These are phyloP conservation scores for Comarum palustre DNA, from an alignment of 306 rosid genomes.

Conservation along the genomic window DNA sequence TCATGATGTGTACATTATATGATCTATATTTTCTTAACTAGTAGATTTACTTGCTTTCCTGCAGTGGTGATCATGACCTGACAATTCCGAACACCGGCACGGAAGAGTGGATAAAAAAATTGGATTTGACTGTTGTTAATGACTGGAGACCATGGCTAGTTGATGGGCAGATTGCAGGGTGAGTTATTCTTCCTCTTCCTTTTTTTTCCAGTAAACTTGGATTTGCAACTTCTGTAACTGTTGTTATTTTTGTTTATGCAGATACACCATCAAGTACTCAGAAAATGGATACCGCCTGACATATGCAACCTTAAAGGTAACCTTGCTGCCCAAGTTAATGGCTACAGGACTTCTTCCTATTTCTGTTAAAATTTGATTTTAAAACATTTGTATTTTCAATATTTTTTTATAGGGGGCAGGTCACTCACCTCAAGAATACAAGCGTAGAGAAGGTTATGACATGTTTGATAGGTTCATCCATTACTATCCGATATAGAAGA, in stretches of 20 bases:
- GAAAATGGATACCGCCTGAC: constrained; percentile 26
- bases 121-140: constrained; percentile 19
- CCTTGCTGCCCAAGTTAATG: constrained; percentile 7
- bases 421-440: constrained; percentile 28
- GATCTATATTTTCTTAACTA: background rate
- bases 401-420: constrained; percentile 16
- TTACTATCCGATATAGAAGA: constrained; percentile 12
- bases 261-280: constrained; percentile 24
- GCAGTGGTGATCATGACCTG: constrained; percentile 35
- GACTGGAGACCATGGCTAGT: constrained; percentile 29
- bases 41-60: background rate
- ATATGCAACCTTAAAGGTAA: constrained; percentile 26
- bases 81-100: constrained; percentile 21
- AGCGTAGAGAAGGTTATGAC: constrained; percentile 18
- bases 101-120: constrained; percentile 20
- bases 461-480: constrained; percentile 25
- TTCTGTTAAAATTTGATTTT: background rate
- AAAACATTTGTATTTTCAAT: background rate
- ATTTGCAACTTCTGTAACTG: background rate
- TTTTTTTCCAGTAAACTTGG: too few species aligned
- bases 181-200: background rate
- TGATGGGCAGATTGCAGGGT: constrained; percentile 35
- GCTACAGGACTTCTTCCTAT: background rate
- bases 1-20: background rate
- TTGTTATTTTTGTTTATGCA: background rate